Evolutionary conservation across 495 filamentous ascomycete species (phyloP), one percentile per base, ranked within the genome.

Genomic region (Podospora sp.): DNA sequence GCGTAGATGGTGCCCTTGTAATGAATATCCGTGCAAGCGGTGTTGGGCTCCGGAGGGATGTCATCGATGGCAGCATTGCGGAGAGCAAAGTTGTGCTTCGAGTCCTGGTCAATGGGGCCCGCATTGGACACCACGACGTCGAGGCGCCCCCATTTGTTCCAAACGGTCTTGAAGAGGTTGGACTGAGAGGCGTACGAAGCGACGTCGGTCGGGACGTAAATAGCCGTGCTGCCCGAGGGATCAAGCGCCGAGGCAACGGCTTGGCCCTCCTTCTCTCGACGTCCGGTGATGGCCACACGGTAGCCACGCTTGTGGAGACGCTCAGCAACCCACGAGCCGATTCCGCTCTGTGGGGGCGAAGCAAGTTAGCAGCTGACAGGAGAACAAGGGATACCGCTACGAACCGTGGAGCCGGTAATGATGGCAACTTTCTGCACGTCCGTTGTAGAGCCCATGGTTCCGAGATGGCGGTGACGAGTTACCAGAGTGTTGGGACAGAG

Each of bases 51-150:
- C 6, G 78, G 77, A 7, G 78, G 78, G 24, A 80, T 69, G 20
- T 71, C 74, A 14, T 60, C 35, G 6, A 67, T 22, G 1, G 56
- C 33, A 0, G 65, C 68, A n/a, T 40, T 36, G 11, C 59, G 59
- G 0, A 57, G 24, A 0, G 63, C 29, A 21, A 60, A 62, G 52
- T 63, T 63, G 63, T 69, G 63, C 56, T 50, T 52, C 26, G 69
- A 67, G 26, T 27, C 60, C n/a, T 52, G 63, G 69, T 82, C 80
- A 6, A 77, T 73, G 50, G 74, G 75, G 6, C 79, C 80, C 25
- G 79, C 80, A 68, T 81, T 82, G 9, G 79, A 76, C 56, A 75
- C 74, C 6, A 81, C 65, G 12, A 78, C 75, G 69, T 82, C 78
- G 24, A 82, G 71, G 0, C 78, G 71, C 9, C 77, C 73, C 53